Evolutionary conservation across 2,329 filamentous ascomycete genomes (phyloP).

Genomic region (Botrytis byssoidea): DNA sequence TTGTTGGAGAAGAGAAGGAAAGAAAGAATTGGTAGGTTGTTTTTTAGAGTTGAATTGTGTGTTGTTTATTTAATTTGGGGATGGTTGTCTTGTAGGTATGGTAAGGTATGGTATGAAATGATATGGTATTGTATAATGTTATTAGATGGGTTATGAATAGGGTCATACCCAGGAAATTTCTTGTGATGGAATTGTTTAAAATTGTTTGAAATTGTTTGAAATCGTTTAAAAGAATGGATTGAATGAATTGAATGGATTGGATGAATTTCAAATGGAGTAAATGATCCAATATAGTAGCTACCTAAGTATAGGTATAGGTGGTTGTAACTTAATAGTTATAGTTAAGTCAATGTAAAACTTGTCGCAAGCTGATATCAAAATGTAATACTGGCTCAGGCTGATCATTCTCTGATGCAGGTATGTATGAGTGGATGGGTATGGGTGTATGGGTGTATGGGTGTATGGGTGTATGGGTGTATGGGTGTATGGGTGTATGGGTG

Average conservation of each 20-base stretch:
- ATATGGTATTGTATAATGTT: not conserved
- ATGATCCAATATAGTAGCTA: not conserved
- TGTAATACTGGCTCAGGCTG: not conserved
- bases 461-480: too few species aligned
- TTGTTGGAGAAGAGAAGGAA: conserved; percentile 33
- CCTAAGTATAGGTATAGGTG: not conserved
- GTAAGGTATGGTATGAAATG: not conserved
- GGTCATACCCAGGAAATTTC: not conserved
- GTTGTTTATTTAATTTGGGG: not conserved
- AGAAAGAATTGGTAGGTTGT: conserved; percentile 33
- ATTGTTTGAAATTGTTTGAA: not conserved
- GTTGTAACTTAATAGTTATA: not conserved
- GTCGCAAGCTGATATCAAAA: conserved; percentile 4
- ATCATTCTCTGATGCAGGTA: not conserved
- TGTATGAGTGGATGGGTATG: not conserved
- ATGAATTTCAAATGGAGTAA: not conserved
- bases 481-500: too few species aligned
- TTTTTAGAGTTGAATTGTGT: conserved; percentile 23
- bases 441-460: too few species aligned
- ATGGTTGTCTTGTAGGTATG: not conserved
- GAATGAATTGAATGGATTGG: not conserved
- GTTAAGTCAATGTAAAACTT: not conserved
- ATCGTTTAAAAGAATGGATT: not conserved
- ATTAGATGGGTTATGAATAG: not conserved
- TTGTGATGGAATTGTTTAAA: not conserved